phyloP scores from a whole-genome alignment of 257 asterid species.

The Linaria vulgaris region DNA sequence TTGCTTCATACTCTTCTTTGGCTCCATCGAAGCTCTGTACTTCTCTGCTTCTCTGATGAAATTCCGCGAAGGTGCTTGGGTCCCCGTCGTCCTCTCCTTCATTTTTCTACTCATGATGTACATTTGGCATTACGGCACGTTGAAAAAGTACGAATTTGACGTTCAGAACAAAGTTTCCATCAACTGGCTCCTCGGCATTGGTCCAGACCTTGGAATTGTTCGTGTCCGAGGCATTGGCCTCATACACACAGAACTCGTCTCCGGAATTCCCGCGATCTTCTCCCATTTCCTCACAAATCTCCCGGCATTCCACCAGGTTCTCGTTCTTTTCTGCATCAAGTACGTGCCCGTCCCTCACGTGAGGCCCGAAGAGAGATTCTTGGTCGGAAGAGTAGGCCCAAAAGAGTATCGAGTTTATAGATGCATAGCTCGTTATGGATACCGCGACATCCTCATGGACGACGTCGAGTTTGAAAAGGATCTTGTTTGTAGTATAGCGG shows the following conservation, averaged over 20 bases:
- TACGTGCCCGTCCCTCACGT: slow-evolving; percentile 54
- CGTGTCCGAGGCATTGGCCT: slow-evolving; percentile 68
- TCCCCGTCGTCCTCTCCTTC: slow-evolving; percentile 49
- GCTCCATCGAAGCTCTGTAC: slow-evolving; percentile 60
- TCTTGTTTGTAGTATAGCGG: slow-evolving; percentile 35
- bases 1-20: slow-evolving; percentile 34
- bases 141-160: slow-evolving; percentile 60
- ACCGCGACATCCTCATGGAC: slow-evolving; percentile 45
- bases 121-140: slow-evolving; percentile 59
- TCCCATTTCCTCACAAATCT: slow-evolving; percentile 59
- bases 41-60: slow-evolving; percentile 65
- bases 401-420: slow-evolving; percentile 47
- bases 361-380: slow-evolving; percentile 46
- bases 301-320: slow-evolving; percentile 64
- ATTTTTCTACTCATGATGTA: slow-evolving; percentile 48
- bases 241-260: slow-evolving; percentile 46
- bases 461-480: slow-evolving; percentile 43
- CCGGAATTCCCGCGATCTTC: slow-evolving; percentile 60
- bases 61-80: slow-evolving; percentile 75
- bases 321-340: slow-evolving; percentile 51
- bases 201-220: slow-evolving; percentile 63
- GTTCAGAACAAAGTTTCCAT: slow-evolving; percentile 51
- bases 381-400: slow-evolving; percentile 46
- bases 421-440: slow-evolving; percentile 60
- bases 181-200: slow-evolving; percentile 44